Percentiles rank a stretch among this genome's conserved stretches.
Conservation (phyloP, 192 early-diverging fungal genomes). For the Coemansia sp. region DNA sequence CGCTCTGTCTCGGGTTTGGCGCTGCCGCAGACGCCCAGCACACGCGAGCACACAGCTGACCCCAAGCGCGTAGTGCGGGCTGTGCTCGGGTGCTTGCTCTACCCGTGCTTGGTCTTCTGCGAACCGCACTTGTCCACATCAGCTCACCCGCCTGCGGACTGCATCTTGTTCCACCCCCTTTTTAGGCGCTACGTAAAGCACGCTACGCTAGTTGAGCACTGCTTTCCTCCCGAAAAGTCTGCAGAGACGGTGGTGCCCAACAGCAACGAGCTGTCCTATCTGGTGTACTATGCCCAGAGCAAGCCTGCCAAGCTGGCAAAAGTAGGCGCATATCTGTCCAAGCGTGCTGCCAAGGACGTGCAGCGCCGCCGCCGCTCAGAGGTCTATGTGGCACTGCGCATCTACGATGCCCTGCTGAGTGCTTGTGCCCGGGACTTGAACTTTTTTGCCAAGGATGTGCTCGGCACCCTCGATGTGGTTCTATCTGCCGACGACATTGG, state of each 20-base stretch:
- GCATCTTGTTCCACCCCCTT: conserved; percentile 34
- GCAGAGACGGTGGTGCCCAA: conserved; percentile 55
- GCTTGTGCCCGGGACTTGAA: conserved; percentile 73
- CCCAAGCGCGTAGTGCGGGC: neutral
- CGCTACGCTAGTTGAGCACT: conserved; percentile 73
- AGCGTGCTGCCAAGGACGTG: conserved; percentile 65
- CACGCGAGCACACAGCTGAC: neutral
- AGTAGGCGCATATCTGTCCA: conserved; percentile 80
- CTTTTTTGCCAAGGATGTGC: conserved; percentile 78
- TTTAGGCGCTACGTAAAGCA: conserved; percentile 69
- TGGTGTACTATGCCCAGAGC: conserved; percentile 84
- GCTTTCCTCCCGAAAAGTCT: conserved; percentile 58
- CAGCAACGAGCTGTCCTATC: conserved; percentile 76
- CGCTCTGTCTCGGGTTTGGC: conserved; percentile 24
- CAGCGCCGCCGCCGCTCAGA: conserved; percentile 60
- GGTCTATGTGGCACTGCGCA: conserved; percentile 70
- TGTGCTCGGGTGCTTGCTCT: conserved; percentile 9
- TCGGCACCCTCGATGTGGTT: conserved; percentile 66
- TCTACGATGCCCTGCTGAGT: conserved; percentile 69
- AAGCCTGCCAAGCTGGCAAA: conserved; percentile 89
- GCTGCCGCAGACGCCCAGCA: conserved; percentile 11
- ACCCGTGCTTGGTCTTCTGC: conserved; percentile 23
- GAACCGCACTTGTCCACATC: conserved; percentile 24
- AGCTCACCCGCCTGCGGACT: conserved; percentile 31
- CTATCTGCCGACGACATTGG: conserved; percentile 60